Evolutionary conservation across 345 rosid genomes (phyloP), one percentile per base, ranked within the genome.

Genomic region (Sapria himalayana): DNA sequence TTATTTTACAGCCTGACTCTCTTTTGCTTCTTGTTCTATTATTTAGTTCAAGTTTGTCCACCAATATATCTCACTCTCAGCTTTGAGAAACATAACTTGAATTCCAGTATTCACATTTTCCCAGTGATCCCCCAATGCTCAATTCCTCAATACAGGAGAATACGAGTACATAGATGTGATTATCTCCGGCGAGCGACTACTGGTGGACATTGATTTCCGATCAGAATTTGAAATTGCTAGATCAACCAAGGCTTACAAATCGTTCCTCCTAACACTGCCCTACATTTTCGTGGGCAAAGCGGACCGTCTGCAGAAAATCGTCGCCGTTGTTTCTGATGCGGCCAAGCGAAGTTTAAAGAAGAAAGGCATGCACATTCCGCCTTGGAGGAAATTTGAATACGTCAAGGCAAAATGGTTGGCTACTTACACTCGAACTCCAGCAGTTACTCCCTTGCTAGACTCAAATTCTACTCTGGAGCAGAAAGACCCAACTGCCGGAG

Each of bases 181-280:
- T 2, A 54, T 57, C 19, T 65, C 65, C 23, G 73, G 62, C 9
- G 93, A 79, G 64, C 50, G 95, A 29, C 36, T 89, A 43, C 4
- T 89, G 58, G 49, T 89, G 29, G 98, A 89, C 51, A 44, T 79
- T 8, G 98, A 89, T 58, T 89, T 89, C 53, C 58, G 93, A 60
- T 89, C 98, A 13, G 95, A 89, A 67, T 89, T 89, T 61, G 98
- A 86, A 39, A 76, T 81, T 14, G 97, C 82, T 12, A 60, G 97
- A 43, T 69, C 93, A 18, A 89, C 93, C 0, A 63, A 70, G 21
- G 52, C 73, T 0, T 89, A 76, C 66, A 89, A 63, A 46, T 65
- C 81, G 33, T 47, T 82, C 19, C 81, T 89, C 32, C 91, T 74
- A 58, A 53, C 59, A 34, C 62, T 89, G 47, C 98, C 98, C 46